Conservation (phyloP, 179 eudicot species). For the Gypsophila paniculata region DNA sequence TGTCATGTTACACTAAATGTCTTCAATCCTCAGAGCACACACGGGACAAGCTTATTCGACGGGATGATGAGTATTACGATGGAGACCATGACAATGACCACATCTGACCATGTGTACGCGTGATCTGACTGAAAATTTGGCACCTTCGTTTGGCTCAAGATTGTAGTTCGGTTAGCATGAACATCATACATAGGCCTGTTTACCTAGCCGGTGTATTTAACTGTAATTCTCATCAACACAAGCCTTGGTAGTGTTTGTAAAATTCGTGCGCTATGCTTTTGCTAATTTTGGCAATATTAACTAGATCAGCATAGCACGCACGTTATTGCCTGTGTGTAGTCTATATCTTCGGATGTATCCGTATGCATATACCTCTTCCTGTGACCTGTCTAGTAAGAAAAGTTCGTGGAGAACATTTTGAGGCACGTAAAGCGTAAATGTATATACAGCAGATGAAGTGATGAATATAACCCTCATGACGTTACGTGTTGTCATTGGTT, state of each 20-base stretch:
- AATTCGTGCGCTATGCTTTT: neutral
- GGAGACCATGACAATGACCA: conserved; percentile 90
- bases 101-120: conserved; percentile 42
- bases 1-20: neutral
- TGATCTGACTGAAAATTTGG: neutral
- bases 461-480: neutral
- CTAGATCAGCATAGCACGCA: neutral
- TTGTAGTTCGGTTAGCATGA: neutral
- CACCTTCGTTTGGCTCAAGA: conserved; percentile 11
- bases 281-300: too few species aligned
- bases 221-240: neutral
- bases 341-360: neutral
- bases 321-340: neutral
- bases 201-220: neutral
- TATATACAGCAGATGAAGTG: neutral
- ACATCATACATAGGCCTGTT: conserved; percentile 14
- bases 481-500: neutral
- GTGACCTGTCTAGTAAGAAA: neutral
- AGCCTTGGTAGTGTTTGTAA: neutral
- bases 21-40: conserved; percentile 51
- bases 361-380: neutral
- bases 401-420: neutral
- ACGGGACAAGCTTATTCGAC: conserved; percentile 69
- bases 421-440: neutral
- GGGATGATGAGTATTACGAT: conserved; percentile 85